Percentiles rank a stretch among this genome's conserved stretches.
These are phyloP conservation scores for Bimuria novae-zelandiae DNA, from an alignment of 2,329 filamentous ascomycete genomes.

Conservation along the genomic window DNA sequence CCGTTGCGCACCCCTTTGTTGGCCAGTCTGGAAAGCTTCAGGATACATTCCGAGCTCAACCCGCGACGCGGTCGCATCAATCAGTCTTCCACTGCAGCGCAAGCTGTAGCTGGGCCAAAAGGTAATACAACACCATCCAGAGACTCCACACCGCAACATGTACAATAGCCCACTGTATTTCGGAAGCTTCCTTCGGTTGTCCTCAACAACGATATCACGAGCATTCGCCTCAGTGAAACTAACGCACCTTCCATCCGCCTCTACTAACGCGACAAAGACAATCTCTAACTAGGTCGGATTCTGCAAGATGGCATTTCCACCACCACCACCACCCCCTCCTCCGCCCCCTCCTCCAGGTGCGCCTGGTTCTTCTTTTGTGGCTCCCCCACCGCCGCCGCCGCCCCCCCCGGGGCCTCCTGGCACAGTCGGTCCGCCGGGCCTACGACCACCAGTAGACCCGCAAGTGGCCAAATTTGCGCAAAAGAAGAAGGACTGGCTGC, in stretches of 20 bases:
- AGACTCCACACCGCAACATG: too few species aligned
- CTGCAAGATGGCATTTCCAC: constrained; percentile 32
- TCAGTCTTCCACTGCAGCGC: constrained; percentile 12
- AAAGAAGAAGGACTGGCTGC: constrained; percentile 99
- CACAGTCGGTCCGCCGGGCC: constrained; percentile 61
- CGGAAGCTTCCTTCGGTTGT: background rate
- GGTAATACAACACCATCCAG: background rate
- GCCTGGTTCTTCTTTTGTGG: constrained; percentile 30
- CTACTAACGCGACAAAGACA: background rate
- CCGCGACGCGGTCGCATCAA: constrained; percentile 17
- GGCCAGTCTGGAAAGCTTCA: constrained; percentile 26
- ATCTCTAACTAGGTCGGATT: background rate
- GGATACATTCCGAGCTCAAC: constrained; percentile 27
- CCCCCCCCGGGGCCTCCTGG: constrained; percentile 57
- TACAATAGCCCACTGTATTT: background rate
- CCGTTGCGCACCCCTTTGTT: constrained; percentile 14
- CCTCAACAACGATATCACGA: background rate
- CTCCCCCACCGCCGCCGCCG: constrained; percentile 64
- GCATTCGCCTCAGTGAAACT: background rate
- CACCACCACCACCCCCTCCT: constrained; percentile 33
- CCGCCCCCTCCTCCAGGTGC: constrained; percentile 51
- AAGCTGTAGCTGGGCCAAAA: constrained; percentile 9
- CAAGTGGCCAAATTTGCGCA: constrained; percentile 93
- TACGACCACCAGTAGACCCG: constrained; percentile 77
- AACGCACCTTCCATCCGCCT: background rate